Conservation (phyloP, 805 yeast species). For the Yarrowia divulgata region DNA sequence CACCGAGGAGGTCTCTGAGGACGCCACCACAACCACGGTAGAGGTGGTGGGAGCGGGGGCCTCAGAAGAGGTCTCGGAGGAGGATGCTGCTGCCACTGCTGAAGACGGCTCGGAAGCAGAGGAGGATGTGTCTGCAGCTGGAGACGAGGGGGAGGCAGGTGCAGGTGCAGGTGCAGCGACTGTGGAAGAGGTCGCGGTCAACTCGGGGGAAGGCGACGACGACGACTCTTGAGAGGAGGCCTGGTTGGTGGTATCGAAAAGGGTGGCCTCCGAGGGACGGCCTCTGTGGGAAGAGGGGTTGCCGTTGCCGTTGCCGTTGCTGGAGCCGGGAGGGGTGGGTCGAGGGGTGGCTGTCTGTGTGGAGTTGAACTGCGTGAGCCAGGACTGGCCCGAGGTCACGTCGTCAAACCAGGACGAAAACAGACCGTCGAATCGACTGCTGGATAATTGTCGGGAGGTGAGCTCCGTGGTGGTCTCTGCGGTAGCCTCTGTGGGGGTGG, state of each 20-base stretch:
- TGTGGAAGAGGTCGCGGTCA: constrained; percentile 5
- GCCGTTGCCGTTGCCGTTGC: constrained; percentile 7
- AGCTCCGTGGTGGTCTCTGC: constrained; percentile 22
- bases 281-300: constrained; percentile 7
- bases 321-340: constrained; percentile 19
- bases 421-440: constrained; percentile 20
- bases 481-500: constrained; percentile 1
- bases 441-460: constrained; percentile 35
- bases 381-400: constrained; percentile 30
- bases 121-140: constrained; percentile 10
- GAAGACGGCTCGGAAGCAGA: constrained; percentile 32
- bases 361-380: constrained; percentile 28
- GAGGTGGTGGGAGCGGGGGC: background rate
- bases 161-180: constrained; percentile 34
- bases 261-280: constrained; percentile 10
- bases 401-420: constrained; percentile 26
- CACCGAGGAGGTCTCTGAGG: background rate
- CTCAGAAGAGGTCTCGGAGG: constrained; percentile 13
- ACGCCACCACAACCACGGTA: constrained; percentile 3
- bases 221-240: constrained; percentile 1
- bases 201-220: background rate
- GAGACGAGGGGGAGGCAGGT: constrained; percentile 3
- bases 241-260: background rate
- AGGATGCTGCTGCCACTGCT: constrained; percentile 36
- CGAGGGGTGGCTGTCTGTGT: constrained; percentile 30